Evolutionary conservation across 2,329 filamentous ascomycete species (phyloP), one percentile per base, ranked within the genome.

Genomic region (Exophiala lecanii-corni): DNA sequence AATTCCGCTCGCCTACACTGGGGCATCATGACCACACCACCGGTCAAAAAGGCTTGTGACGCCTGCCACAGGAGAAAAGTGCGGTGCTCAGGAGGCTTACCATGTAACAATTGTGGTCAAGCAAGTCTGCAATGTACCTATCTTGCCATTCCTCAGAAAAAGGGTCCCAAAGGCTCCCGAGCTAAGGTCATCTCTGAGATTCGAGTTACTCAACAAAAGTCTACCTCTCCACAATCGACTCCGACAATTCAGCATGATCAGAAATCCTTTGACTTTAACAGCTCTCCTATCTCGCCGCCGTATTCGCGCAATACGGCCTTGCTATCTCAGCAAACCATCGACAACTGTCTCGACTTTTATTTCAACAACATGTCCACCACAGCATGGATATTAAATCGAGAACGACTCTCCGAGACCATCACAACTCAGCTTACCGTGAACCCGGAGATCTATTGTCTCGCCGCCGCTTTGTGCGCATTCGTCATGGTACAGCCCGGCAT

Each of bases 121-220:
- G 79, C 82, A 5, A 74, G 79, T 57, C 70, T 86, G 13, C 71
- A 74, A 9, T 87, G 83, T 70, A 86, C 82, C 20, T 87, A 86
- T 72, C 81, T 84, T 66, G 79, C 81, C 23, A 79, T 86, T 25
- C 82, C 82, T 2, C 82, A 84, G 66, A 86, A 86, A 68, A 86
- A 86, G 62, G 83, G 83, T 1, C 83, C 82, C 32, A 86, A 86
- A 64, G 82, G 83, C 52, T 84, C 80, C 21, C 71, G 82, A 48
- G 84, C 84, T 38, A 87, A 86, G 63, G 81, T 87, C 45, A 84
- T 87, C 62, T 85, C 81, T 58, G 82, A 86, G 58, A 62, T 87
- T 48, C 76, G 83, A 53, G 80, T 82, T 57, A 82, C 72, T 0
- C 82, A 86, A 57, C 75, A 79, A 54, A 78, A 82, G 78, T 10